Base-by-base conservation (phyloP, 75 land plant species). In the Cryptomeria japonica region DNA sequence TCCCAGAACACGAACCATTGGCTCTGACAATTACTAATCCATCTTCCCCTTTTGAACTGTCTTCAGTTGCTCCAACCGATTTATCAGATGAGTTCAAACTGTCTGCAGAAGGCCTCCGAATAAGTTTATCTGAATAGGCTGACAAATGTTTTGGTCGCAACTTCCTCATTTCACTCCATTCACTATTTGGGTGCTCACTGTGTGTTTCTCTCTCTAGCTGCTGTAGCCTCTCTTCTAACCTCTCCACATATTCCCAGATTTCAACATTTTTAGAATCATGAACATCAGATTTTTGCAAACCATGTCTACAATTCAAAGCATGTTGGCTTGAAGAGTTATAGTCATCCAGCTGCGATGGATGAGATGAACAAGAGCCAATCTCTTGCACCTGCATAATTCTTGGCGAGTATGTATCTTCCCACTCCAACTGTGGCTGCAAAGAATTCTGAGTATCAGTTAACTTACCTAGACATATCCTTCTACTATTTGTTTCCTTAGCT, bases 401-500 rank as follows among this genome's bases (percentile, higher is more conserved):
- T 41, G 44, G 44, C 28, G 47, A 82, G 84, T 19, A 82, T 82
- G 34, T 13, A 28, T 46, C 49, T 28, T n/a, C 84, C 84, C 41
- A 22, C 32, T 46, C 32, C 5, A 42, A 49, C 5, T n/a, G 51
- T 82, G 49, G 53, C 51, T 8, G 84, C 51, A n/a, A 82, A 28
- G 84, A n/a, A 82, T 10, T 46, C 51, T 3, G 49, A 46, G 84
- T 25, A 82, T 82, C 84, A 82, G 15, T 44, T n/a, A n/a, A 82
- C n/a, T 82, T 82, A 46, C 46, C 84, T 41, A 46, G 84, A 82
- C 51, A 12, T 46, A 46, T 44, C 51, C 32, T 46, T 42, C 31
- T n/a, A 82, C 34, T 46, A 39, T 82, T 46, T 82, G 51, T 41
- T 82, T 82, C 84, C 84, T 82, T 44, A n/a, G 84, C 84, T 42